A percentile compares a stretch with the other conserved stretches of the same genome.
Conservation (phyloP, 2,329 filamentous ascomycete species). For the Cercospora beticola region DNA sequence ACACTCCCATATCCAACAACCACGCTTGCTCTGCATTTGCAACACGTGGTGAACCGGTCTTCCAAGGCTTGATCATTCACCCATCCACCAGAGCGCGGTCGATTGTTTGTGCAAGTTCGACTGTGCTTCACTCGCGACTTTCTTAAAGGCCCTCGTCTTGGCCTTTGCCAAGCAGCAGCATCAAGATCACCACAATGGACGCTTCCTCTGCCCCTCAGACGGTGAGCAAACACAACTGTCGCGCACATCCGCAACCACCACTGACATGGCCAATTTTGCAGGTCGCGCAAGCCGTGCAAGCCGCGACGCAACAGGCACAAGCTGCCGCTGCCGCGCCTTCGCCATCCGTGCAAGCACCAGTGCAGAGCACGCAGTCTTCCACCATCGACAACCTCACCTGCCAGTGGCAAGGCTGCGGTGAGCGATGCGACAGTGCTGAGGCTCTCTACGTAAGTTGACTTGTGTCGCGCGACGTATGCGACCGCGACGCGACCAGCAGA, state of each 20-base stretch:
- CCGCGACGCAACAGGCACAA: conserved; percentile 32
- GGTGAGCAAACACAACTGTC: conserved; percentile 4
- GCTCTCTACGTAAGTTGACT: conserved; percentile 58
- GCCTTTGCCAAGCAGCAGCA: conserved; percentile 9
- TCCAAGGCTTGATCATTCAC: background rate
- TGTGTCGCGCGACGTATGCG: background rate
- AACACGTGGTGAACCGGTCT: background rate
- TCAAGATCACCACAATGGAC: conserved; percentile 4
- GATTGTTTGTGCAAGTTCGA: background rate
- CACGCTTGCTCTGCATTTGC: background rate
- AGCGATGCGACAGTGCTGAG: conserved; percentile 59
- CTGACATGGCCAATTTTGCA: conserved; percentile 18
- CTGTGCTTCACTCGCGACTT: background rate
- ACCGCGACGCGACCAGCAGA: conserved; percentile 5
- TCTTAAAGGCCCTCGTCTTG: background rate
- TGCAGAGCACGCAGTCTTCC: conserved; percentile 32
- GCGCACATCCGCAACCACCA: background rate
- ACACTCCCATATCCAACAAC: background rate
- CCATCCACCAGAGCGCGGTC: background rate
- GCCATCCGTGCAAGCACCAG: conserved; percentile 33
- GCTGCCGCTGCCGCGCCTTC: conserved; percentile 30
- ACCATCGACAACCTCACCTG: conserved; percentile 53
- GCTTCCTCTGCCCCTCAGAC: conserved; percentile 6
- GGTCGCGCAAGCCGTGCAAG: conserved; percentile 36
- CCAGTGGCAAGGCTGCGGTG: conserved; percentile 63